Evolutionary conservation across 2,329 filamentous ascomycete genomes (phyloP).

Genomic region (Phialemonium atrogriseum): DNA sequence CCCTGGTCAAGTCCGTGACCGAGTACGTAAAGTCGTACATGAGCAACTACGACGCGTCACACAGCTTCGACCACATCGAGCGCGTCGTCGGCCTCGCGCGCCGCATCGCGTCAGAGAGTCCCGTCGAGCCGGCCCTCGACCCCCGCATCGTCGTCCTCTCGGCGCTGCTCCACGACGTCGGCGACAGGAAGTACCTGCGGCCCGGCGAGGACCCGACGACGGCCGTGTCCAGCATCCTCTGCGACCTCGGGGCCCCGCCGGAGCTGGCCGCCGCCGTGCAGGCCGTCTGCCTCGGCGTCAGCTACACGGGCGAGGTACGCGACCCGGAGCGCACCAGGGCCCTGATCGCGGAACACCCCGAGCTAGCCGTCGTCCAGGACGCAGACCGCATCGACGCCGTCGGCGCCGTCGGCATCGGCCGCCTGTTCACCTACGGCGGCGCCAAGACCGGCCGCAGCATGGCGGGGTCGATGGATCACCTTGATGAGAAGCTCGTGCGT

Average conservation of each 20-base stretch:
- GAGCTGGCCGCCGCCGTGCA: slow-evolving; percentile 60
- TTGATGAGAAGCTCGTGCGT: slow-evolving; percentile 64
- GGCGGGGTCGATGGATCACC: slow-evolving; percentile 62
- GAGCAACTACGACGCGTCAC: slow-evolving; percentile 72
- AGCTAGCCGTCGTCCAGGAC: slow-evolving; percentile 82
- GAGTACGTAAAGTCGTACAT: slow-evolving; percentile 64
- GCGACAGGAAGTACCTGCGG: slow-evolving; percentile 71
- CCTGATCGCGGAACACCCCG: slow-evolving; percentile 59
- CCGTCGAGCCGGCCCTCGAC: slow-evolving; percentile 29
- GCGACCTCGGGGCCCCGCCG: slow-evolving; percentile 44
- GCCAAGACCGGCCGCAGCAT: slow-evolving; percentile 47
- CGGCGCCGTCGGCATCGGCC: slow-evolving; percentile 74
- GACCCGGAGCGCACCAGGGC: slow-evolving; percentile 51
- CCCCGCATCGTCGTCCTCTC: slow-evolving; percentile 54
- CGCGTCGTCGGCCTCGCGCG: slow-evolving; percentile 70
- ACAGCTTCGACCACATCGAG: slow-evolving; percentile 79
- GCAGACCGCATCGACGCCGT: slow-evolving; percentile 89
- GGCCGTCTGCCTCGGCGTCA: slow-evolving; percentile 65
- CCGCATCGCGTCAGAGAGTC: slow-evolving; percentile 40
- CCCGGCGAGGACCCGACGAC: slow-evolving; percentile 48
- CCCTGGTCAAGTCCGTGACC: slow-evolving; percentile 48
- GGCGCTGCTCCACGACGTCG: slow-evolving; percentile 79
- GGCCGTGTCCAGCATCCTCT: slow-evolving; percentile 46
- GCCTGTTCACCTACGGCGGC: slow-evolving; percentile 70
- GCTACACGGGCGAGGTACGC: slow-evolving; percentile 65